A percentile compares a stretch with the other conserved stretches of the same genome.
Evolutionary conservation across 371 early-diverging fungal species (phyloP).

Genomic region (Rhizopus delemar): DNA sequence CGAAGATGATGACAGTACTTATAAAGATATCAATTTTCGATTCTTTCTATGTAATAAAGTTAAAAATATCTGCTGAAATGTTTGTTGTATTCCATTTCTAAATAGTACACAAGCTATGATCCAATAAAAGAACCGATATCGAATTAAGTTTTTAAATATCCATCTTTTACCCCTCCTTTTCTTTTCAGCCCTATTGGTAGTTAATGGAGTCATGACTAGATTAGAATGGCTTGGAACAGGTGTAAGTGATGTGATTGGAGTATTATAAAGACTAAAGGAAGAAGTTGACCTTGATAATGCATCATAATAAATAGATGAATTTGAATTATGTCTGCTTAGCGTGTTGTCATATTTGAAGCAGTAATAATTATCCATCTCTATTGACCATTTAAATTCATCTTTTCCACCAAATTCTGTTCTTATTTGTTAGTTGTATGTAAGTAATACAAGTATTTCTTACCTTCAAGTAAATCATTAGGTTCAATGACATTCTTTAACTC

Average conservation of each 20-base stretch:
- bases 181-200: constrained; percentile 6
- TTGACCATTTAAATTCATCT: neutral
- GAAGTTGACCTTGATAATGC: neutral
- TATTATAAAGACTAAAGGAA: neutral
- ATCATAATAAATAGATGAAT: neutral
- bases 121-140: constrained; percentile 38
- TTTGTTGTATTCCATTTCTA: constrained; percentile 35
- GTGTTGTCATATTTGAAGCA: neutral
- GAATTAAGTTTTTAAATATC: constrained; percentile 21
- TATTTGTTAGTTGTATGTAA: constrained; percentile 4
- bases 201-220: constrained; percentile 9
- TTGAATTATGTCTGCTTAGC: neutral
- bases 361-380: neutral
- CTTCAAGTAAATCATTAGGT: constrained; percentile 28
- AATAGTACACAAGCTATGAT: constrained; percentile 33
- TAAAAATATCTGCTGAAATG: too few relatives aligned
- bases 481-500: constrained; percentile 31
- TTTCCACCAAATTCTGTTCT: constrained; percentile 9
- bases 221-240: constrained; percentile 33
- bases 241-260: neutral
- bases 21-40: too few relatives aligned
- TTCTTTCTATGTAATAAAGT: too few relatives aligned
- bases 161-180: constrained; percentile 12
- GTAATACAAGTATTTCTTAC: constrained; percentile 16
- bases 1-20: too few relatives aligned